Base-by-base conservation (phyloP, 2,329 filamentous ascomycete species). In the Fusarium poae region DNA sequence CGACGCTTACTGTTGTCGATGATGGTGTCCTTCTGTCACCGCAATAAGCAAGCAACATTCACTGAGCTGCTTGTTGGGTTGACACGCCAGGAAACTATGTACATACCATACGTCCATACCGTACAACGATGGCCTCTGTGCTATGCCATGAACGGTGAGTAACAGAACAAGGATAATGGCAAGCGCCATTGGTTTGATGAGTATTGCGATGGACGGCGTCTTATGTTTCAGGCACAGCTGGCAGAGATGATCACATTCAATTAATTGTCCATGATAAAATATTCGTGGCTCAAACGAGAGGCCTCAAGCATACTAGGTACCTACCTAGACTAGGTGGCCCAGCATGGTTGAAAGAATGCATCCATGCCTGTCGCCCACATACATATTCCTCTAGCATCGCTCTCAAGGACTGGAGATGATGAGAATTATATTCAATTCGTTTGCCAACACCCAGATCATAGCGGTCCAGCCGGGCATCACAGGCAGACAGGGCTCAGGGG, bases 141-240 rank as follows among this genome's bases (percentile, higher is more conserved):
- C 43, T 42, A 57, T 49, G 25, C 51, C 30, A 39, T 48, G 40
- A 42, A 59, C 44, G 57, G 60, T 44, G 49, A 56, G 35, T 40
- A 45, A 45, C 29, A 51, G 37, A 45, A 45, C 29, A 51, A 34
- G 68, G 57, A 48, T 57, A 59, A 51, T 35, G 57, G 44, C 23
- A 50, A 54, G 52, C 21, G 49, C 48, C 23, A 54, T 55, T 44
- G 50, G 30, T 45, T 39, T 39, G 27, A 45, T 25, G 23, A 39
- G 35, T 57, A 72, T 72, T 71, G 51, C 42, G 67, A 74, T 72
- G 53, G 62, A 52, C 65, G 60, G 48, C 59, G 51, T 52, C 61
- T 65, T 71, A 51, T 53, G 71, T 74, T 73, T 73, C 71, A 73
- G 62, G 53, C 62, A 60, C 42, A 63, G 49, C 63, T 63, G 30